Evolutionary conservation across 768 basidiomycete genomes (phyloP).

Genomic region (Lactifluus subvellereus): DNA sequence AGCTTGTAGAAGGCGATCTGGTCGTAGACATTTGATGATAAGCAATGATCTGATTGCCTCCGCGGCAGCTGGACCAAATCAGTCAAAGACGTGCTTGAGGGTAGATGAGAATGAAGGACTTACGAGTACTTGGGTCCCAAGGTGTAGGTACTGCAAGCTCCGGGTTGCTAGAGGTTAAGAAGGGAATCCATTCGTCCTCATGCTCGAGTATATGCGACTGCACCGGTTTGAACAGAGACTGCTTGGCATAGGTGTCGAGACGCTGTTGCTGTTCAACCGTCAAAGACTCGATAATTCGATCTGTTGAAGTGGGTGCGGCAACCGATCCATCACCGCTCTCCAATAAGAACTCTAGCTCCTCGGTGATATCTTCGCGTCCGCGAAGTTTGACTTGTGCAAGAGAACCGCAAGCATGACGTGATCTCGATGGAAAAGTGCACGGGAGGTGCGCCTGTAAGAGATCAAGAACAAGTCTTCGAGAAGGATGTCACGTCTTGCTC

Average conservation of each 20-base stretch:
- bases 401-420: constrained; percentile 83
- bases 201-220: constrained; percentile 54
- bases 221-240: constrained; percentile 74
- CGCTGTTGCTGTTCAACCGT: constrained; percentile 63
- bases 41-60: constrained; percentile 72
- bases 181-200: constrained; percentile 62
- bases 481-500: constrained; percentile 69
- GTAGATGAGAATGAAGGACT: constrained; percentile 30
- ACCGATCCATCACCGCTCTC: constrained; percentile 73
- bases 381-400: constrained; percentile 86
- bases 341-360: constrained; percentile 88
- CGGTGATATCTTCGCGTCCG: constrained; percentile 68
- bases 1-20: constrained; percentile 85
- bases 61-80: constrained; percentile 47
- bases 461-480: constrained; percentile 85
- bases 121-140: constrained; percentile 76
- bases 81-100: constrained; percentile 20
- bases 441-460: constrained; percentile 83
- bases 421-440: constrained; percentile 84
- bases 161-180: constrained; percentile 61
- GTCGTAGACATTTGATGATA: constrained; percentile 85
- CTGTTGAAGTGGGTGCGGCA: constrained; percentile 33
- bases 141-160: constrained; percentile 67
- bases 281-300: constrained; percentile 44
- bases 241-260: constrained; percentile 63